Evolutionary conservation across 192 early-diverging fungal genomes (phyloP), one percentile per base, ranked within the genome.

Genomic region (Gigaspora rosea): DNA sequence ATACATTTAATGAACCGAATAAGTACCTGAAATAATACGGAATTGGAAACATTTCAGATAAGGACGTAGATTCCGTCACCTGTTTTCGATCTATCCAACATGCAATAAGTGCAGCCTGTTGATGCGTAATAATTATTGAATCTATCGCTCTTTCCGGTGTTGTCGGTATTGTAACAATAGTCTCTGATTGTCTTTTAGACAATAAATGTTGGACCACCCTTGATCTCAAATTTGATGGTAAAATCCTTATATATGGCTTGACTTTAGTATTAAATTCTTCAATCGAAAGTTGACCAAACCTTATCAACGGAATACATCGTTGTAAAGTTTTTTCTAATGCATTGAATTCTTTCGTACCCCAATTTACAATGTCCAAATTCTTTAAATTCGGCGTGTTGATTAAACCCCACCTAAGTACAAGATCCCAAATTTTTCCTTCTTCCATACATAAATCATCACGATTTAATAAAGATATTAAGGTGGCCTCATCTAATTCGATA

Each of bases 381-480:
- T 67, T 49, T 56, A 76, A 16, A 56, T 49, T 46, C 15, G 27
- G 48, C 20, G 75, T 67, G 46, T 76, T 76, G 5, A 6, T 57
- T 15, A 76, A 32, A 11, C 63, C 75, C 75, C 75, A 76, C 46
- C 32, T 76, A 57, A 76, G 66, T 27, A 76, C 15, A 46, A 56
- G 66, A 20, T 76, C 75, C 75, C 75, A 76, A 41, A 76, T 50
- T 64, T 76, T 36, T 15, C 50, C 75, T 57, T 76, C 75, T 12
- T 76, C 75, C 61, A 76, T 52, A 47, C 61, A 63, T 46, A 76
- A 56, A 76, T 76, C 65, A 76, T 76, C 75, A 32, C 75, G 27
- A 46, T 32, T 56, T 36, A 76, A 32, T 54, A 76, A 51, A 8
- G 49, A 50, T n/a, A 76, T 8, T 41, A 76, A 56, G 3, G 75